Percentiles rank a stretch among this genome's conserved stretches.
Conservation (phyloP, 768 basidiomycete genomes). For the Kondoa subrosea region DNA sequence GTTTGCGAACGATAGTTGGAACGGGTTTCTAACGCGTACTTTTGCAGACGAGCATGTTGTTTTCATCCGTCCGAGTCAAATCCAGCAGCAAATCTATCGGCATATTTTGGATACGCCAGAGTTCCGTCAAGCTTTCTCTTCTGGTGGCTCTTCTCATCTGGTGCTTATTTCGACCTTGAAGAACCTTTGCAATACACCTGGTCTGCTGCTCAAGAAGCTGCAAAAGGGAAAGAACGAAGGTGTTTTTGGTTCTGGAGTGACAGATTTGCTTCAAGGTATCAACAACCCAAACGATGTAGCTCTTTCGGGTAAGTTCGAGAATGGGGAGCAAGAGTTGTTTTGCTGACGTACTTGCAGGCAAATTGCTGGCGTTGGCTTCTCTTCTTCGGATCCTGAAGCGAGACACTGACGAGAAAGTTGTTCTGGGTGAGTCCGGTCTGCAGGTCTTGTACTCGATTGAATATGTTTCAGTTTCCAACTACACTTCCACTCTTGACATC, state of each 20-base stretch:
- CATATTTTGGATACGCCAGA: conserved; percentile 57
- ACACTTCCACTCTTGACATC: conserved; percentile 81
- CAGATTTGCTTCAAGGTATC: conserved; percentile 28
- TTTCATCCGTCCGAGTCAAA: conserved; percentile 71
- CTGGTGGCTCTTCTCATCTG: conserved; percentile 53
- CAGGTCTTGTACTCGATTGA: no score
- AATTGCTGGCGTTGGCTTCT: conserved; percentile 49
- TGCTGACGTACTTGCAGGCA: conserved; percentile 42
- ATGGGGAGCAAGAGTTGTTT: neutral
- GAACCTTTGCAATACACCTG: conserved; percentile 85
- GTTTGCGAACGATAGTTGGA: conserved; percentile 5
- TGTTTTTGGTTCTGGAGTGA: conserved; percentile 20
- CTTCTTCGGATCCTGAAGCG: conserved; percentile 45
- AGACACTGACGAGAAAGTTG: conserved; percentile 81
- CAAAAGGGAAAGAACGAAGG: conserved; percentile 6
- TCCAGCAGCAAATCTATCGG: conserved; percentile 64
- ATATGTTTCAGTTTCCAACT: conserved; percentile 54
- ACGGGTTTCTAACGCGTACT: conserved; percentile 1
- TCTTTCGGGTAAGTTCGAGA: conserved; percentile 50
- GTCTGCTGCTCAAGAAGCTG: conserved; percentile 40
- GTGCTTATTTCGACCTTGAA: conserved; percentile 62
- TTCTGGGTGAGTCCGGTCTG: conserved; percentile 41
- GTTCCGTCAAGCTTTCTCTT: conserved; percentile 50
- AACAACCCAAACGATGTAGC: conserved; percentile 41
- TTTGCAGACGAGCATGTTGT: conserved; percentile 84